phyloP scores from a whole-genome alignment of 2,329 filamentous ascomycete species.

The Polytolypa hystricis region DNA sequence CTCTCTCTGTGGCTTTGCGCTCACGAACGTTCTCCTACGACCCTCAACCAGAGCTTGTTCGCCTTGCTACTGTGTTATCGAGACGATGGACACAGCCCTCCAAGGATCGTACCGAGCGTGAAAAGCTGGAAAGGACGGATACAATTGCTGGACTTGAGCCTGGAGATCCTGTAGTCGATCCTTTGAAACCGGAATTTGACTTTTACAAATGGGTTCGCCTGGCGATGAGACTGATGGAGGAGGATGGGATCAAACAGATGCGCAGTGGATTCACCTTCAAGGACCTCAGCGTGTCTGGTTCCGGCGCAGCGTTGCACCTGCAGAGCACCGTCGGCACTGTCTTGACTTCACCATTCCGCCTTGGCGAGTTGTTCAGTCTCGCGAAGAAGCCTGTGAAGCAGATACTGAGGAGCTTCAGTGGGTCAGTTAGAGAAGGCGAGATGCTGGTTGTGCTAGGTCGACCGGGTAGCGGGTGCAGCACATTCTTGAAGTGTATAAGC shows the following conservation, averaged over 20 bases:
- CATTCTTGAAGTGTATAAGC: slow-evolving; percentile 71
- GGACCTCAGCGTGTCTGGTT: slow-evolving; percentile 55
- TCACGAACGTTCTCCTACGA: slow-evolving; percentile 14
- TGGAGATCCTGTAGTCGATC: slow-evolving; percentile 43
- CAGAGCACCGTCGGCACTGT: slow-evolving; percentile 56
- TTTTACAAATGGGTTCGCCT: slow-evolving; percentile 43
- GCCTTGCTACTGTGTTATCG: slow-evolving; percentile 12
- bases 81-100: slow-evolving; percentile 4
- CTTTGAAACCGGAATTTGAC: slow-evolving; percentile 41
- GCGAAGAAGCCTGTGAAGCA: slow-evolving; percentile 41
- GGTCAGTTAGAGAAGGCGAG: slow-evolving; percentile 41
- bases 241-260: slow-evolving; percentile 44
- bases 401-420: slow-evolving; percentile 45
- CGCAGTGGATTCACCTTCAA: slow-evolving; percentile 53
- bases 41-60: slow-evolving; percentile 7
- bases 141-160: slow-evolving; percentile 30
- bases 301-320: slow-evolving; percentile 54
- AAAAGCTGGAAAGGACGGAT: slow-evolving; percentile 16
- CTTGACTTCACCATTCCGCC: slow-evolving; percentile 46
- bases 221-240: slow-evolving; percentile 41
- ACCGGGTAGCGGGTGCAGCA: slow-evolving; percentile 52
- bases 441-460: slow-evolving; percentile 31
- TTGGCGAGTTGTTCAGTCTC: slow-evolving; percentile 42
- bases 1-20: too few relatives aligned
- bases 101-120: slow-evolving; percentile 1